Evolutionary conservation across 176 grass and related monocot species (phyloP).

Genomic region (Bolboschoenus planiculmis): DNA sequence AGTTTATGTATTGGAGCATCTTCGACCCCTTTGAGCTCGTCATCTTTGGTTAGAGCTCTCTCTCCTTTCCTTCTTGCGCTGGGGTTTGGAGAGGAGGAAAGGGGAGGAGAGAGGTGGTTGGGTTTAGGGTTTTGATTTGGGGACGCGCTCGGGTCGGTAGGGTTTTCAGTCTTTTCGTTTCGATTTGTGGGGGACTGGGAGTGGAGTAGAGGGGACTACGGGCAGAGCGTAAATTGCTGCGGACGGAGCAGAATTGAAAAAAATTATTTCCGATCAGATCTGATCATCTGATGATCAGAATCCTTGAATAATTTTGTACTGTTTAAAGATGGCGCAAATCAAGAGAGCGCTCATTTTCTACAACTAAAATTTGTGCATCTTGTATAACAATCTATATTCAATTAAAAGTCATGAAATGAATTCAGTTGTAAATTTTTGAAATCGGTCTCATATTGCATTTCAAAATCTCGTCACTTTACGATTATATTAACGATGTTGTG

Average conservation of each 20-base stretch:
- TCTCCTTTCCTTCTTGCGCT: not conserved
- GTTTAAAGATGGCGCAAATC: too few species aligned
- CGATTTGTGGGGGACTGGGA: not conserved
- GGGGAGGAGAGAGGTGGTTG: not conserved
- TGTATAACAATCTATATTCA: not conserved
- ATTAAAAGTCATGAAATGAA: not conserved
- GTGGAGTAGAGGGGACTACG: not conserved
- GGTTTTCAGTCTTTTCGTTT: not conserved
- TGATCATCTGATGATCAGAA: too few species aligned
- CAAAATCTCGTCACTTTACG: not conserved
- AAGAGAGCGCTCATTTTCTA: too few species aligned
- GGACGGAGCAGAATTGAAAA: too few species aligned
- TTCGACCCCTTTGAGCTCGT: conserved; percentile 97
- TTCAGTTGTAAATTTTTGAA: not conserved
- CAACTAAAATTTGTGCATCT: not conserved
- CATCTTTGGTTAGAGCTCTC: conserved; percentile 6
- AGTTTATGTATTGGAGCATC: conserved; percentile 98
- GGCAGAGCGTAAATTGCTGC: not conserved
- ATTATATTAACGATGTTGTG: not conserved
- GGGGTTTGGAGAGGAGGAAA: not conserved
- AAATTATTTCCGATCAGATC: too few species aligned
- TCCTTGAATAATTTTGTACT: too few species aligned
- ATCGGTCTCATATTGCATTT: not conserved
- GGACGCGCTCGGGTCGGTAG: not conserved
- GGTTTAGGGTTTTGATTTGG: conserved; percentile 6